Conservation (phyloP, 1,284 basidiomycete species). For the Volvariella volvacea region DNA sequence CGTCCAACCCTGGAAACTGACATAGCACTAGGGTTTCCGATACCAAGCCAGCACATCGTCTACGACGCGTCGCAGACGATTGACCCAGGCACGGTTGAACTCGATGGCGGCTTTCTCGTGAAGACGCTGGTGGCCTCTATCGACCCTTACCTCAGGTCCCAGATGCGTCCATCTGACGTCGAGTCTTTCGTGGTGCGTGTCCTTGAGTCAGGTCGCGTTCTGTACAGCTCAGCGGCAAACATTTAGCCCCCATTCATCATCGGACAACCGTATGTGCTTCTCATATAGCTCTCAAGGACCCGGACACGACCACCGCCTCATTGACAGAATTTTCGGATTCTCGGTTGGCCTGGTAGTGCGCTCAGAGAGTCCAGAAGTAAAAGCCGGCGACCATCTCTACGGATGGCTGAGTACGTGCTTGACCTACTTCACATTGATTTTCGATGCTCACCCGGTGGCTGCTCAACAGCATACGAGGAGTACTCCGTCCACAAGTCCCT, state of each 20-base stretch:
- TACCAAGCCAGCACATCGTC: constrained; percentile 34
- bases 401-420: constrained; percentile 21
- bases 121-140: constrained; percentile 33
- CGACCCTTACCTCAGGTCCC: constrained; percentile 35
- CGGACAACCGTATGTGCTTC: constrained; percentile 32
- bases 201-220: neutral
- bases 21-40: constrained; percentile 28
- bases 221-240: neutral
- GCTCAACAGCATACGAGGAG: constrained; percentile 3
- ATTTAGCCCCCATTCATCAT: constrained; percentile 23
- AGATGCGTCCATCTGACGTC: constrained; percentile 19
- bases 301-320: neutral
- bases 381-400: constrained; percentile 37
- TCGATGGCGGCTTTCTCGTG: constrained; percentile 40
- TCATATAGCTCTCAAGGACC: neutral
- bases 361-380: constrained; percentile 31
- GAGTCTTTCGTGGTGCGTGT: constrained; percentile 15
- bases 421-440: neutral
- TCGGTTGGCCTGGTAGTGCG: constrained; percentile 38
- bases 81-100: constrained; percentile 35
- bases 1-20: too few species aligned
- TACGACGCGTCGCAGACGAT: constrained; percentile 37
- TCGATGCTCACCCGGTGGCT: neutral
- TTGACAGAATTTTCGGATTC: constrained; percentile 19
- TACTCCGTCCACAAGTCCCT: neutral